Evolutionary conservation across 352 stramenopile species (phyloP).

Genomic region (Peronospora destructor): DNA sequence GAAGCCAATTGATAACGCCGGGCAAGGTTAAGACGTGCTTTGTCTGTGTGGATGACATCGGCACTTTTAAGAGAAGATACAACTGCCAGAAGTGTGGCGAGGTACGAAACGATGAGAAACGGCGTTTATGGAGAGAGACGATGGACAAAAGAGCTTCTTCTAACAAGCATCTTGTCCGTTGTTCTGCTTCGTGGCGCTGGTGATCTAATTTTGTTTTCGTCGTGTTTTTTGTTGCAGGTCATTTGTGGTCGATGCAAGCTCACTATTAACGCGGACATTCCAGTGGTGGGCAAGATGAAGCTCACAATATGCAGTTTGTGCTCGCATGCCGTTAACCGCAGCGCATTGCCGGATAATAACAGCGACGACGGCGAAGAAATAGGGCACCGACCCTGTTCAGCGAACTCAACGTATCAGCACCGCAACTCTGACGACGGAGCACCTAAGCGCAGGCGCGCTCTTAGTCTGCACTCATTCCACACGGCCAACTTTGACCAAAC

Average conservation of each 20-base stretch:
- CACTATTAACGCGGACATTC: conserved; percentile 72
- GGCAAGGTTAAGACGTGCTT: conserved; percentile 76
- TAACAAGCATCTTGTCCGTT: conserved; percentile 10
- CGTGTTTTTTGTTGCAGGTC: conserved; percentile 30
- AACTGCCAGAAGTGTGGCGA: conserved; percentile 83
- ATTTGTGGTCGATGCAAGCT: conserved; percentile 70
- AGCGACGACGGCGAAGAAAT: conserved; percentile 32
- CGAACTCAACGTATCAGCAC: conserved; percentile 28
- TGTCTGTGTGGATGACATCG: conserved; percentile 75
- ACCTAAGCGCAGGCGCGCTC: conserved; percentile 34
- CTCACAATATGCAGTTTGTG: conserved; percentile 79
- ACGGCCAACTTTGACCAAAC: conserved; percentile 79
- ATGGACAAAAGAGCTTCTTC: background rate
- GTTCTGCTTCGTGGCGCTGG: conserved; percentile 3
- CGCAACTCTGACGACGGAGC: conserved; percentile 26
- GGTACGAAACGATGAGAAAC: conserved; percentile 24
- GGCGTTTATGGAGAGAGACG: background rate
- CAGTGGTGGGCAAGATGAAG: conserved; percentile 81
- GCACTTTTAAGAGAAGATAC: conserved; percentile 71
- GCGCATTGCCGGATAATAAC: conserved; percentile 34
- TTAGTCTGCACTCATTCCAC: conserved; percentile 75
- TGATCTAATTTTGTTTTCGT: conserved; percentile 4
- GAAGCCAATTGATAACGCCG: conserved; percentile 54
- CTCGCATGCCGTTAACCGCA: conserved; percentile 71
- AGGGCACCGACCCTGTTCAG: conserved; percentile 44